phyloP scores from a whole-genome alignment of 495 filamentous ascomycete genomes.

The Penicillium odoratum region DNA sequence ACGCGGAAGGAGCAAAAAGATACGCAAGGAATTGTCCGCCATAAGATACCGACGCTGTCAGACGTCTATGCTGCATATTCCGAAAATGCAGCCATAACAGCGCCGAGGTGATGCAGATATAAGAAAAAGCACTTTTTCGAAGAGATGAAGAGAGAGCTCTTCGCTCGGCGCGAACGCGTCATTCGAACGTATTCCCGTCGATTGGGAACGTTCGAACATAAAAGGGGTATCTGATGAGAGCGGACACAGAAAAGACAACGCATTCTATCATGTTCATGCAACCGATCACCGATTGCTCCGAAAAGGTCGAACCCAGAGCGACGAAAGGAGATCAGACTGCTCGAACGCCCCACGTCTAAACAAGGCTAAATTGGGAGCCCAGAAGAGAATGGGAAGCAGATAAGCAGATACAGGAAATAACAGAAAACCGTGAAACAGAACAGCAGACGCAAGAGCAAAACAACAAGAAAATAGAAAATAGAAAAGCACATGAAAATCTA shows the following conservation, averaged over 20 bases:
- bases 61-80: slow-evolving; percentile 48
- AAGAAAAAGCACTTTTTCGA: slow-evolving; percentile 46
- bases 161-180: slow-evolving; percentile 43
- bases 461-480: not conserved
- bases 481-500: slow-evolving; percentile 21
- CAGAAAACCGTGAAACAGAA: slow-evolving; percentile 19
- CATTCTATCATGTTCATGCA: slow-evolving; percentile 78
- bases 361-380: slow-evolving; percentile 37
- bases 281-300: slow-evolving; percentile 49
- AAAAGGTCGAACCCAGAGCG: slow-evolving; percentile 34
- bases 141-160: slow-evolving; percentile 32
- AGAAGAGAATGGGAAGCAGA: slow-evolving; percentile 28
- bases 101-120: slow-evolving; percentile 47
- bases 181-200: slow-evolving; percentile 43
- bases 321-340: slow-evolving; percentile 41
- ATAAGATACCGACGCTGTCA: slow-evolving; percentile 54
- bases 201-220: slow-evolving; percentile 40
- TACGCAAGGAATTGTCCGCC: slow-evolving; percentile 35
- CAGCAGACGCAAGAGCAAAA: slow-evolving; percentile 4
- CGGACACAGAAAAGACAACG: slow-evolving; percentile 63
- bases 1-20: slow-evolving; percentile 33
- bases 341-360: slow-evolving; percentile 47
- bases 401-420: slow-evolving; percentile 34
- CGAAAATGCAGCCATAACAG: slow-evolving; percentile 44
- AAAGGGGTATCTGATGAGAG: slow-evolving; percentile 60